These are phyloP conservation scores for Triglochin maritima DNA, from an alignment of 106 monocot species.

Conservation along the genomic window DNA sequence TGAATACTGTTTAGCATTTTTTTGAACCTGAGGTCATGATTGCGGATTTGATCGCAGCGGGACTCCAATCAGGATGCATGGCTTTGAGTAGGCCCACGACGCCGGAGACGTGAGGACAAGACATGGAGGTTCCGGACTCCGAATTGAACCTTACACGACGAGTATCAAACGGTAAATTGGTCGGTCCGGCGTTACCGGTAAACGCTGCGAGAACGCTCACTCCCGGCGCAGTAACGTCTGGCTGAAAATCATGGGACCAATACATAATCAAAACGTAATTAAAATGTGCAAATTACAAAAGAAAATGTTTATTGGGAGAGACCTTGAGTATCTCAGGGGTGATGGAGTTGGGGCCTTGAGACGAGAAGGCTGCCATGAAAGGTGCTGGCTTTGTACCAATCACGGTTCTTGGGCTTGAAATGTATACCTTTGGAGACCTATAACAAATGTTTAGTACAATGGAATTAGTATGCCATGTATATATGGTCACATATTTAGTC, in stretches of 20 bases:
- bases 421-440: conserved; percentile 13
- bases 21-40: conserved; percentile 61
- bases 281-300: neutral
- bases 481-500: too few relatives aligned
- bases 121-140: conserved; percentile 72
- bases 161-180: neutral
- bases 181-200: neutral
- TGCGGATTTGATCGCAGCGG: conserved; percentile 63
- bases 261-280: neutral
- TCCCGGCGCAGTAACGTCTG: conserved; percentile 64
- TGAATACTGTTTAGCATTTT: neutral
- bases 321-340: conserved; percentile 23
- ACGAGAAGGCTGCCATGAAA: conserved; percentile 25
- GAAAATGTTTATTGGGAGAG: neutral
- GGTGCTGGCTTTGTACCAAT: conserved; percentile 18
- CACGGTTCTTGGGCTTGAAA: conserved; percentile 4
- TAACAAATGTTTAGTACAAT: neutral
- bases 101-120: conserved; percentile 74
- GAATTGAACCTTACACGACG: conserved; percentile 33
- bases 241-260: conserved; percentile 13
- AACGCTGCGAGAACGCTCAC: conserved; percentile 14
- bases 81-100: conserved; percentile 53
- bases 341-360: conserved; percentile 19
- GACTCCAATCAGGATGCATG: conserved; percentile 57
- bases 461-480: too few relatives aligned